phyloP scores from a whole-genome alignment of 2,329 filamentous ascomycete species.

The Claviceps digitariae region DNA sequence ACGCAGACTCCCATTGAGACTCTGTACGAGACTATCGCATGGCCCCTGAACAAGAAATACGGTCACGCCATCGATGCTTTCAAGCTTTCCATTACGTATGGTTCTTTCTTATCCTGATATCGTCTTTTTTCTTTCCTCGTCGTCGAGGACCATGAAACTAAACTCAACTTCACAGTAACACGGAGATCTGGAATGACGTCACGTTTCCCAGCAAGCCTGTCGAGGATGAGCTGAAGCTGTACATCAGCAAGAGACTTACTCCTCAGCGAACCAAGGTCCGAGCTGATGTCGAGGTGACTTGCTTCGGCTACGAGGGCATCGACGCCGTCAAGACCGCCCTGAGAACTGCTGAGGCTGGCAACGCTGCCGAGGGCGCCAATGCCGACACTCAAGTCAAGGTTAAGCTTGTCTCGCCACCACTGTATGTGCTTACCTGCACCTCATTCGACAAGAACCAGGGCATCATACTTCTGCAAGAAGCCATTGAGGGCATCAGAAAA shows the following conservation, averaged over 20 bases:
- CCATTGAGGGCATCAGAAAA: slow-evolving; percentile 73
- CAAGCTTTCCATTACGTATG: slow-evolving; percentile 95
- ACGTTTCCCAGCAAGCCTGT: slow-evolving; percentile 76
- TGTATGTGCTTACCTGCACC: slow-evolving; percentile 92
- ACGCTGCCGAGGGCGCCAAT: slow-evolving; percentile 46
- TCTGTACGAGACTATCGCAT: slow-evolving; percentile 86
- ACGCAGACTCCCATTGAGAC: slow-evolving; percentile 86
- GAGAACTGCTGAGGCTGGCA: slow-evolving; percentile 79
- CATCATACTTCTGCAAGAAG: slow-evolving; percentile 72
- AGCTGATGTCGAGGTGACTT: slow-evolving; percentile 92
- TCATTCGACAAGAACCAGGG: slow-evolving; percentile 86
- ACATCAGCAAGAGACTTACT: slow-evolving; percentile 94
- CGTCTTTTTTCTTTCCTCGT: neutral
- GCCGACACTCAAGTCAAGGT: slow-evolving; percentile 88
- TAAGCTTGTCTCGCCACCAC: slow-evolving; percentile 90
- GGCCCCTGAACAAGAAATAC: slow-evolving; percentile 96
- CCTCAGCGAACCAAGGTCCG: slow-evolving; percentile 98
- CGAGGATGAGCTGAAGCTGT: slow-evolving; percentile 79
- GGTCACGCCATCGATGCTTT: slow-evolving; percentile 95
- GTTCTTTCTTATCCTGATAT: slow-evolving; percentile 5
- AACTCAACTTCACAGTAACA: slow-evolving; percentile 48
- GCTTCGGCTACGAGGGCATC: slow-evolving; percentile 93
- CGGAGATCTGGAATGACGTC: slow-evolving; percentile 90
- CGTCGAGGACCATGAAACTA: neutral
- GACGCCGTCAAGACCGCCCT: slow-evolving; percentile 93